Base-by-base conservation (phyloP, 305 asterid genomes). In the Fraxinus sp. region DNA sequence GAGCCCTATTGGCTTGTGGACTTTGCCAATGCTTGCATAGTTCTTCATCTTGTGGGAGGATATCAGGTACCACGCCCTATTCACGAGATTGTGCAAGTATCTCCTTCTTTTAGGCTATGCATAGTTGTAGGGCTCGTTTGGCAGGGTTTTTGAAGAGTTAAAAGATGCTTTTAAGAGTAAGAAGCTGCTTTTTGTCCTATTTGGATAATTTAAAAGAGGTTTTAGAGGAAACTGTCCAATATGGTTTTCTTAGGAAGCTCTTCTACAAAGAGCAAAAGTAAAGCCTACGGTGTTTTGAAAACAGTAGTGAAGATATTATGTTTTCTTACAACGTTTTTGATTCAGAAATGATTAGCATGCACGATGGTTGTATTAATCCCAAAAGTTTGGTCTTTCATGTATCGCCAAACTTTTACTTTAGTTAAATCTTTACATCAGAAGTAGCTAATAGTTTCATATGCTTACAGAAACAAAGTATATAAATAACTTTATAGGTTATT, bases 1-100 rank as follows among this genome's bases (percentile, higher is more conserved):
- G 90, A 87, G 80, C 91, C 90, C 0, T 89, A 82, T 49, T 89
- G 91, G 91, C 90, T 89, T 1, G 86, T 89, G 1, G 90, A 87
- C 77, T 86, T 89, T 24, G 91, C 91, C 0, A 89, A 89, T 79
- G 88, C 88, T 4, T 89, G 92, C 87, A 86, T 89, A 64, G 87
- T 89, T 86, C 86, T 89, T 16, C 92, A 89, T 82, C 86, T 89
- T 3, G 78, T 89, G 0, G 92, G 90, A 76, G 92, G 92, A 44
- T 89, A 89, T 79, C 90, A 89, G 89, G 91, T 70, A 30, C 75
- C 83, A 26, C 22, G 10, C 0, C 33, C 14, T 16, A n/a, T n/a
- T 22, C 55, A 44, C 59, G 4, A 71, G 30, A 44, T 11, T 20
- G 33, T 62, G 14, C 13, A 62, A 62, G 32, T 7, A 62, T 22